A percentile compares a stretch with the other conserved stretches of the same genome.
phyloP scores from a whole-genome alignment of 2,329 filamentous ascomycete species.

The Epichloe brachyelytri region DNA sequence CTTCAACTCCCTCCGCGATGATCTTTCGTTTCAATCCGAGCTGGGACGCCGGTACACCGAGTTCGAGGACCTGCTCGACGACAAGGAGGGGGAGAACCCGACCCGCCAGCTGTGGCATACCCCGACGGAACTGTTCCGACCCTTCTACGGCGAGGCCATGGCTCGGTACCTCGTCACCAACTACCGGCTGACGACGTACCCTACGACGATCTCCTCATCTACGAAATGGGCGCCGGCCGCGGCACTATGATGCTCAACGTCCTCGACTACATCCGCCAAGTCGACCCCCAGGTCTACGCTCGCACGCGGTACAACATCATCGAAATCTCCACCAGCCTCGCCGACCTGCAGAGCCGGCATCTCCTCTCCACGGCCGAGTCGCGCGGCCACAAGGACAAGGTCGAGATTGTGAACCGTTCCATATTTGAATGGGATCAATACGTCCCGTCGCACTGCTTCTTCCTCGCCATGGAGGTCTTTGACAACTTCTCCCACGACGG shows the following conservation, averaged over 20 bases:
- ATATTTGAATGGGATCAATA: constrained; percentile 88
- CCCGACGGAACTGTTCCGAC: constrained; percentile 90
- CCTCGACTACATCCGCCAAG: constrained; percentile 83
- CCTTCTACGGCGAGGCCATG: constrained; percentile 93
- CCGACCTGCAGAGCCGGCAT: constrained; percentile 61
- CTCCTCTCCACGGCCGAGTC: constrained; percentile 53
- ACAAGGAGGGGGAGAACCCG: constrained; percentile 47
- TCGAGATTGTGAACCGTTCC: constrained; percentile 88
- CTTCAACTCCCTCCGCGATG: constrained; percentile 70
- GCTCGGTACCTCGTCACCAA: constrained; percentile 93
- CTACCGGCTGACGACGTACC: constrained; percentile 87
- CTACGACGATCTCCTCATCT: constrained; percentile 93
- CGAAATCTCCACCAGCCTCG: constrained; percentile 78
- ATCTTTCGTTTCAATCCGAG: constrained; percentile 67
- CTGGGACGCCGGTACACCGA: constrained; percentile 71
- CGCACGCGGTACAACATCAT: constrained; percentile 92
- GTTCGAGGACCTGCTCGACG: constrained; percentile 83
- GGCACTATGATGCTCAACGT: constrained; percentile 98
- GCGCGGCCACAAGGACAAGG: constrained; percentile 67
- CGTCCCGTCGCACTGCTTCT: constrained; percentile 91
- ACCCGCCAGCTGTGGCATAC: constrained; percentile 96
- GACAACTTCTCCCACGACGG: constrained; percentile 97
- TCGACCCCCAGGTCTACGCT: constrained; percentile 83
- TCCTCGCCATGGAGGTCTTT: constrained; percentile 94
- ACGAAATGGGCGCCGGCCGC: constrained; percentile 96